phyloP scores from a whole-genome alignment of 345 rosid genomes.

The Syzygium aromaticum region DNA sequence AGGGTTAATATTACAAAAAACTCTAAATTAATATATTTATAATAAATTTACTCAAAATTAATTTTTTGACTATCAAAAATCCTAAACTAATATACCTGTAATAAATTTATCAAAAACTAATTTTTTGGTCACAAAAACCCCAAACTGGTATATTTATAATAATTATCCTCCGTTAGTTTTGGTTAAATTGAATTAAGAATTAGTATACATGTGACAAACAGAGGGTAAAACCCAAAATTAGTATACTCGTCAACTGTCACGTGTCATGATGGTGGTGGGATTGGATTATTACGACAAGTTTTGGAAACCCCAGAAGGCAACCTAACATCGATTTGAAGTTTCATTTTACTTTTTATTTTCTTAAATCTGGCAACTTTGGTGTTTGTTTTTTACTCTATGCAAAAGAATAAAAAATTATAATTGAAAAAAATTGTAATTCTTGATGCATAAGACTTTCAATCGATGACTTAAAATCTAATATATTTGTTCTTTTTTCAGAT shows the following conservation, averaged over 20 bases:
- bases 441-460: not conserved
- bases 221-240: too few species aligned
- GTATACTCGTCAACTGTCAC: too few species aligned
- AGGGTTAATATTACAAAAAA: not conserved
- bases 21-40: too few species aligned
- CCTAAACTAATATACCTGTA: too few species aligned
- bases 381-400: not conserved
- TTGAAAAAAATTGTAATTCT: not conserved
- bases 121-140: too few species aligned
- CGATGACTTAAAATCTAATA: not conserved
- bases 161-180: too few species aligned
- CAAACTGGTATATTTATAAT: too few species aligned
- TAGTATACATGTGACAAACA: too few species aligned
- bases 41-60: too few species aligned
- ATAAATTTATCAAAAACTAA: too few species aligned
- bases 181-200: too few species aligned
- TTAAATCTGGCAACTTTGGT: not conserved
- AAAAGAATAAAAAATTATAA: not conserved
- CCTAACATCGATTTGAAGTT: not conserved
- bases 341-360: not conserved
- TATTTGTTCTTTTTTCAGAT: not conserved
- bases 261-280: not conserved
- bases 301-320: not conserved
- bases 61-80: too few species aligned
- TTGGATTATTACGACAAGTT: not conserved